These are phyloP conservation scores for Plasmodium reichenowi DNA, from an alignment of 169 alveolate species.

Conservation along the genomic window DNA sequence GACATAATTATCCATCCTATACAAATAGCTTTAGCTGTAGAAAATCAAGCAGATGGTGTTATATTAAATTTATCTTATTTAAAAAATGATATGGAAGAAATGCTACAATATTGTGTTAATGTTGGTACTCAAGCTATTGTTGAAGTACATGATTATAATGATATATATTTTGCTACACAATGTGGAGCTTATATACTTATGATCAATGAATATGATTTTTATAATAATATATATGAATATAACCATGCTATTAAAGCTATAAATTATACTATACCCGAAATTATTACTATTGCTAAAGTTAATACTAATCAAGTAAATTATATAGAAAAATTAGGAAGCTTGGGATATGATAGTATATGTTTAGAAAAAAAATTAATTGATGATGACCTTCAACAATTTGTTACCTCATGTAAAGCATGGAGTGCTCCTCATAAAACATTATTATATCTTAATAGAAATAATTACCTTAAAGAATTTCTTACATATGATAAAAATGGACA, in stretches of 20 bases:
- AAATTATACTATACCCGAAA: constrained; percentile 81
- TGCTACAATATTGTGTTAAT: constrained; percentile 79
- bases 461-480: constrained; percentile 53
- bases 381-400: constrained; percentile 79
- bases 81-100: constrained; percentile 79
- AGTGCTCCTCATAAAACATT: constrained; percentile 80
- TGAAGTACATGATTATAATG: constrained; percentile 84
- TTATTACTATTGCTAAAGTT: constrained; percentile 82
- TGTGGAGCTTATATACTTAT: constrained; percentile 77
- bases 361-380: constrained; percentile 81
- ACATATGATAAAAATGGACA: constrained; percentile 22
- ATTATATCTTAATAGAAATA: constrained; percentile 65
- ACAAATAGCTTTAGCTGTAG: constrained; percentile 86
- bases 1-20: constrained; percentile 86
- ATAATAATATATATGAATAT: constrained; percentile 77
- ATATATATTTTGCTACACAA: constrained; percentile 80
- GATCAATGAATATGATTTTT: constrained; percentile 86
- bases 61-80: constrained; percentile 80
- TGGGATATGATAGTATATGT: constrained; percentile 86
- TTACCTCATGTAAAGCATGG: constrained; percentile 78
- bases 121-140: constrained; percentile 87
- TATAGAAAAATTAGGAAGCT: constrained; percentile 81
- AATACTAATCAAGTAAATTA: constrained; percentile 77
- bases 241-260: constrained; percentile 84
- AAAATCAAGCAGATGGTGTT: constrained; percentile 87